Evolutionary conservation across 2,329 filamentous ascomycete genomes (phyloP).

Genomic region (Fusarium mangiferae): DNA sequence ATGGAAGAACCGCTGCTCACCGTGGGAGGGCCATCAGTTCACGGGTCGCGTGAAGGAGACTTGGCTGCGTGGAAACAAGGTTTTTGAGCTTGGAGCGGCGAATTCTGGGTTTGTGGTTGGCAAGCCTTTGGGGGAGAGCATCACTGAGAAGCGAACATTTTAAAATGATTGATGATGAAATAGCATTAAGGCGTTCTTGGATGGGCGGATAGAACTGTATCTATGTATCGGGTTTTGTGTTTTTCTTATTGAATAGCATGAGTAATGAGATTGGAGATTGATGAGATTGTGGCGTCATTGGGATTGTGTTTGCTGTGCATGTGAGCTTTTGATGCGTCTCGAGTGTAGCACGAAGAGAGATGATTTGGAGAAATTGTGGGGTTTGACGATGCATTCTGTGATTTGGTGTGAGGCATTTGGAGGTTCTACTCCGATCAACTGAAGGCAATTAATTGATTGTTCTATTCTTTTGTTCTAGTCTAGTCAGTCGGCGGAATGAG

Average conservation of each 20-base stretch:
- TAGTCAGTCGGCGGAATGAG: too few relatives aligned
- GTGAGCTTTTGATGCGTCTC: not conserved
- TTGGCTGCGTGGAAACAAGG: conserved; percentile 79
- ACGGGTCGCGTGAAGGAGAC: conserved; percentile 84
- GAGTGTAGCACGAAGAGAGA: conserved; percentile 8
- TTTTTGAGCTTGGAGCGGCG: conserved; percentile 74
- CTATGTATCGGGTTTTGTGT: not conserved
- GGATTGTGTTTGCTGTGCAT: conserved; percentile 11
- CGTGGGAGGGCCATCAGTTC: conserved; percentile 85
- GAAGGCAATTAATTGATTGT: not conserved
- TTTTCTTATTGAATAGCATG: not conserved
- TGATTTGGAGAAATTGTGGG: conserved; percentile 35
- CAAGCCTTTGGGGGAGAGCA: conserved; percentile 62
- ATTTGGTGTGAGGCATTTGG: conserved; percentile 28
- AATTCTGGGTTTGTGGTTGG: conserved; percentile 62
- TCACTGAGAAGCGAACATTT: conserved; percentile 66
- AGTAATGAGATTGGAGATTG: conserved; percentile 23
- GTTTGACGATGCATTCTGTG: not conserved
- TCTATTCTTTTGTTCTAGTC: not conserved
- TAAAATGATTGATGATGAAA: conserved; percentile 5
- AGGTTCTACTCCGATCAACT: not conserved
- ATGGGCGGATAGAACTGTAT: not conserved
- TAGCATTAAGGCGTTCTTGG: conserved; percentile 11
- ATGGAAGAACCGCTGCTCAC: conserved; percentile 92
- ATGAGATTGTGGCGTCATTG: conserved; percentile 30